Evolutionary conservation across 2,329 filamentous ascomycete genomes (phyloP).

Genomic region (Penicillium sumatraense): DNA sequence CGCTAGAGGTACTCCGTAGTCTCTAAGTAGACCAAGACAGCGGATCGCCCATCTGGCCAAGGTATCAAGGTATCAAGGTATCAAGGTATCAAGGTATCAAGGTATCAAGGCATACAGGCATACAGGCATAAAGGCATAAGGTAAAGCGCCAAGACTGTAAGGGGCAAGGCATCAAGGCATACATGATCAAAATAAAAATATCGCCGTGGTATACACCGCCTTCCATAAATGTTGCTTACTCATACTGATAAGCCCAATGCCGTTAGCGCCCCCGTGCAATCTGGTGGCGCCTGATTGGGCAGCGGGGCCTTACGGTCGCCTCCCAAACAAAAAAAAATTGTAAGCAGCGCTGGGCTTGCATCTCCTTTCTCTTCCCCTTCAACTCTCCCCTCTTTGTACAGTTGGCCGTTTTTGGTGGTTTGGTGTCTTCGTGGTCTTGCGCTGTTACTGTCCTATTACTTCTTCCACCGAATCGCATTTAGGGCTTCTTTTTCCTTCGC

Average conservation of each 20-base stretch:
- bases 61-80: no score
- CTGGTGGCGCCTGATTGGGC: constrained; percentile 16
- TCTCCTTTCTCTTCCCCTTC: constrained; percentile 1
- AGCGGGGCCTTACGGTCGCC: constrained; percentile 5
- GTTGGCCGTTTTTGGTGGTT: neutral
- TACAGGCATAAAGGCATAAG: no score
- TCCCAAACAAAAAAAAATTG: constrained; percentile 28
- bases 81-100: neutral
- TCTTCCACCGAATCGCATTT: neutral
- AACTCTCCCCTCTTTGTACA: constrained; percentile 8
- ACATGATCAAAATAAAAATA: no score
- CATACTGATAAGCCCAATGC: neutral
- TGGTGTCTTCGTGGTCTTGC: neutral
- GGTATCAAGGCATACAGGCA: neutral
- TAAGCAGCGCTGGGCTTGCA: constrained; percentile 20
- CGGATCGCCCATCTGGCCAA: no score
- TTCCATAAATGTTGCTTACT: no score
- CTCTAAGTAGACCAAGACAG: no score
- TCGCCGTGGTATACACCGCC: no score
- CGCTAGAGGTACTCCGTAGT: no score
- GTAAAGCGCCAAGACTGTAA: neutral
- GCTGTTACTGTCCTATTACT: neutral
- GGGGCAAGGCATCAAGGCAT: neutral
- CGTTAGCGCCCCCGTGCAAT: constrained; percentile 20
- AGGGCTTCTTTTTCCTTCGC: neutral